phyloP scores from a whole-genome alignment of 441 rosid species.

The Cnidoscolus chayamansa region DNA sequence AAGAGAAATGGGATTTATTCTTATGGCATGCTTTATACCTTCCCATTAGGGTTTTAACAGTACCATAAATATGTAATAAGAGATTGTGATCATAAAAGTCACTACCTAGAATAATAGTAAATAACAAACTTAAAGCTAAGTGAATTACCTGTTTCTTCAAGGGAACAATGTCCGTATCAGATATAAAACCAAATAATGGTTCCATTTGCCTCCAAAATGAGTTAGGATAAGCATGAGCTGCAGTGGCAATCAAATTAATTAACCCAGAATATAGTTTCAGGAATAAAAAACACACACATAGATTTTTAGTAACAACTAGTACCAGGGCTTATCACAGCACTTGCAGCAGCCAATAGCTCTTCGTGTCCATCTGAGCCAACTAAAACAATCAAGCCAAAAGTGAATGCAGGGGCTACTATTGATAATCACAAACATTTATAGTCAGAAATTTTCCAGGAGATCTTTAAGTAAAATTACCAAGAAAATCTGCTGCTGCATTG shows the following conservation, averaged over 20 bases:
- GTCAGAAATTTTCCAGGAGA: conserved; percentile 18
- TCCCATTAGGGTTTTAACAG: background rate
- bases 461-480: conserved; percentile 54
- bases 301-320: conserved; percentile 21
- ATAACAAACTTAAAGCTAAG: conserved; percentile 15
- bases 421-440: conserved; percentile 6
- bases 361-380: conserved; percentile 87
- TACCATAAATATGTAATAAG: background rate
- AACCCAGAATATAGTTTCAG: conserved; percentile 19
- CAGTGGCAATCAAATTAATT: conserved; percentile 36
- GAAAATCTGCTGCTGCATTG: conserved; percentile 71
- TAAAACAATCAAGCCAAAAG: conserved; percentile 34
- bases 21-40: background rate
- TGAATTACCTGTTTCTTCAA: conserved; percentile 67
- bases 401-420: conserved; percentile 23
- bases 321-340: conserved; percentile 69
- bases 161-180: conserved; percentile 64
- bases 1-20: background rate
- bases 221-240: conserved; percentile 58
- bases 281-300: conserved; percentile 15
- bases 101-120: background rate
- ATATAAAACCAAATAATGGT: conserved; percentile 60
- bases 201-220: conserved; percentile 91
- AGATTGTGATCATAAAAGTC: background rate
- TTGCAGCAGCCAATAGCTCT: conserved; percentile 94